phyloP scores from a whole-genome alignment of 371 early-diverging fungal species.

The Mucor saturninus region DNA sequence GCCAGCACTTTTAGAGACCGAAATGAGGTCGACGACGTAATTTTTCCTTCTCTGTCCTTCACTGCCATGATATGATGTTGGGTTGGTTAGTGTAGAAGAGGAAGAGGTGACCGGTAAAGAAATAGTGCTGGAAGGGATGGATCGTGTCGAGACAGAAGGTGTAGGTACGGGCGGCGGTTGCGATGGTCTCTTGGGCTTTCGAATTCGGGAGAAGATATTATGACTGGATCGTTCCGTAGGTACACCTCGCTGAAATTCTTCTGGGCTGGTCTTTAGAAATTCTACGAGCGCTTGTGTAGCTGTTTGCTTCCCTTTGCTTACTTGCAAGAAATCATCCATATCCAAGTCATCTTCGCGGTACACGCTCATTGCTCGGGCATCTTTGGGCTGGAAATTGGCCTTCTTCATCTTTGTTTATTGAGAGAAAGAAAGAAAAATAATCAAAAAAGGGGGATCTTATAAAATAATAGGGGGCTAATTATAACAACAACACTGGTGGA shows the following conservation, averaged over 20 bases:
- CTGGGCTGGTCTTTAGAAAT: constrained; percentile 53
- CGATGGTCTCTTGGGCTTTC: constrained; percentile 27
- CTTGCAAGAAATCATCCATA: constrained; percentile 28
- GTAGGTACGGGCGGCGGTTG: background rate
- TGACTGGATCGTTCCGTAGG: constrained; percentile 22
- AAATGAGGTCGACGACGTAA: constrained; percentile 42
- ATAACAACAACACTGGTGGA: background rate
- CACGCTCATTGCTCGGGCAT: constrained; percentile 26
- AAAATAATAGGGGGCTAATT: background rate
- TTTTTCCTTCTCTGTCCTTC: constrained; percentile 25
- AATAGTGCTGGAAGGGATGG: constrained; percentile 26
- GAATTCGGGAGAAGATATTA: constrained; percentile 37
- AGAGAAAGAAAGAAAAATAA: constrained; percentile 9
- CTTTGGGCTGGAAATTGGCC: constrained; percentile 31
- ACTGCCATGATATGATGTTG: constrained; percentile 19
- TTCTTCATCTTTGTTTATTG: constrained; percentile 7
- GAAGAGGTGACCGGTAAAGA: constrained; percentile 15
- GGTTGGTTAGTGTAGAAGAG: constrained; percentile 6
- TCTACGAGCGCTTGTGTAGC: constrained; percentile 51
- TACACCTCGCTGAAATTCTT: constrained; percentile 42
- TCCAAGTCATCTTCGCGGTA: constrained; percentile 24
- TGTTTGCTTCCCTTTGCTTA: constrained; percentile 10
- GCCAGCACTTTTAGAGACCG: constrained; percentile 19
- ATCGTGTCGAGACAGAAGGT: constrained; percentile 12
- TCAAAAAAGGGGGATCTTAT: constrained; percentile 2